A percentile compares a stretch with the other conserved stretches of the same genome.
These are phyloP conservation scores for Barnettozyma vustinii DNA, from an alignment of 805 yeast species.

Conservation along the genomic window DNA sequence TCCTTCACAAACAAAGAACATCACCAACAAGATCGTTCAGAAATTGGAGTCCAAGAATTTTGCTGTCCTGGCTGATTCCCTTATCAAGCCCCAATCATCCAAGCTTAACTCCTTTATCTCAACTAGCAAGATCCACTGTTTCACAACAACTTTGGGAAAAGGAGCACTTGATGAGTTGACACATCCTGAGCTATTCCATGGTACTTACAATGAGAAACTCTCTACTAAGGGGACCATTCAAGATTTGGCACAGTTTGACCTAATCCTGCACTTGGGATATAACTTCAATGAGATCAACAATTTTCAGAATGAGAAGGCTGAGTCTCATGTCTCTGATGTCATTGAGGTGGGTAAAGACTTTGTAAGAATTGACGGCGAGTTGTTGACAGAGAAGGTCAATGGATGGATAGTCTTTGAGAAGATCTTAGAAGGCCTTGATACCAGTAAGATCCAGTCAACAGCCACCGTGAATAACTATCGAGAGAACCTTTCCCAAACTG, in stretches of 20 bases:
- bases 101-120: slow-evolving; percentile 42
- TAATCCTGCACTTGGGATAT: slow-evolving; percentile 65
- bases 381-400: slow-evolving; percentile 11
- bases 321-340: slow-evolving; percentile 15
- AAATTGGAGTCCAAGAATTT: slow-evolving; percentile 50
- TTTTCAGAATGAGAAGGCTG: slow-evolving; percentile 7
- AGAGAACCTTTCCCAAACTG: not conserved
- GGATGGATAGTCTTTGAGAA: slow-evolving; percentile 18
- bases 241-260: slow-evolving; percentile 47
- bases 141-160: slow-evolving; percentile 14
- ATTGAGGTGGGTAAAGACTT: slow-evolving; percentile 24
- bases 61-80: slow-evolving; percentile 67
- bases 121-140: slow-evolving; percentile 22
- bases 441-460: slow-evolving; percentile 8
- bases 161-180: slow-evolving; percentile 32
- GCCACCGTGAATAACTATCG: slow-evolving; percentile 7
- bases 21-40: slow-evolving; percentile 41
- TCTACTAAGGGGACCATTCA: slow-evolving; percentile 41
- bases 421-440: slow-evolving; percentile 9
- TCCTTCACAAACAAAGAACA: slow-evolving; percentile 25
- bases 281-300: slow-evolving; percentile 54
- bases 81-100: slow-evolving; percentile 41
- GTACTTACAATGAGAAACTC: slow-evolving; percentile 60
- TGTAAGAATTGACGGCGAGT: slow-evolving; percentile 15
- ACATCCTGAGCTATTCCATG: slow-evolving; percentile 50